A percentile compares a stretch with the other conserved stretches of the same genome.
phyloP scores from a whole-genome alignment of 1,139 yeast species.

The Kodamaea suecica region DNA sequence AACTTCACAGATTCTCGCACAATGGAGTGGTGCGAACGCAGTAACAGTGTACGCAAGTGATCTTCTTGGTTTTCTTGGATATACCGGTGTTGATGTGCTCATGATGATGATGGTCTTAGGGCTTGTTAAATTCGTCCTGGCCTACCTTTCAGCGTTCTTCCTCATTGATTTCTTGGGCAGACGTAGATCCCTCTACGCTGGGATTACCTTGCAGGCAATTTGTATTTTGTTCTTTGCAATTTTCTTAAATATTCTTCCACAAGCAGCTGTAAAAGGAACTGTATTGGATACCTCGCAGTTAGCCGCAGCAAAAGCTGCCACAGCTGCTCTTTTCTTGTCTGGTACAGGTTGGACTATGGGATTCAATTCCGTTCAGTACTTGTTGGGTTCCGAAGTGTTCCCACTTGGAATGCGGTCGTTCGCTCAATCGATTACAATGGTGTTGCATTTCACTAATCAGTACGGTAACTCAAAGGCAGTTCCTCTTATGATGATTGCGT shows the following conservation, averaged over 20 bases:
- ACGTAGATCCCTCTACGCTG: constrained; percentile 31
- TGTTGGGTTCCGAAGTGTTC: constrained; percentile 23
- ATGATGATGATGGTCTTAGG: constrained; percentile 49
- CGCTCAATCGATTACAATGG: constrained; percentile 23
- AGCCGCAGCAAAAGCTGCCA: constrained; percentile 18
- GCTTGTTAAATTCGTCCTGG: constrained; percentile 42
- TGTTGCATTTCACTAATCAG: constrained; percentile 24
- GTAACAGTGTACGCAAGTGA: constrained; percentile 43
- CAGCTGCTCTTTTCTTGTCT: constrained; percentile 22
- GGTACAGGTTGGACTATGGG: constrained; percentile 28
- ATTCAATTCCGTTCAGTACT: constrained; percentile 23
- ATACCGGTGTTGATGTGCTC: constrained; percentile 30
- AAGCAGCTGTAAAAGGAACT: constrained; percentile 14
- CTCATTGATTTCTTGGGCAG: constrained; percentile 48
- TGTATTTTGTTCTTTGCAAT: constrained; percentile 21
- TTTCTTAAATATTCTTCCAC: constrained; percentile 21
- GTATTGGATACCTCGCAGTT: constrained; percentile 15
- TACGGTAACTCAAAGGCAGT: constrained; percentile 25
- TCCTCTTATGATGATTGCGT: constrained; percentile 21
- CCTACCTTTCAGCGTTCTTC: constrained; percentile 42
- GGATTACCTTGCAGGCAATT: constrained; percentile 21
- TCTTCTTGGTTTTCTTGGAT: constrained; percentile 51
- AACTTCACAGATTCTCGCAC: constrained; percentile 51
- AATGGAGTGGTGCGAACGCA: constrained; percentile 64
- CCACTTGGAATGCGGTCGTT: constrained; percentile 23